Evolutionary conservation across 192 early-diverging fungal genomes (phyloP).

Genomic region (Coemansia sp.): DNA sequence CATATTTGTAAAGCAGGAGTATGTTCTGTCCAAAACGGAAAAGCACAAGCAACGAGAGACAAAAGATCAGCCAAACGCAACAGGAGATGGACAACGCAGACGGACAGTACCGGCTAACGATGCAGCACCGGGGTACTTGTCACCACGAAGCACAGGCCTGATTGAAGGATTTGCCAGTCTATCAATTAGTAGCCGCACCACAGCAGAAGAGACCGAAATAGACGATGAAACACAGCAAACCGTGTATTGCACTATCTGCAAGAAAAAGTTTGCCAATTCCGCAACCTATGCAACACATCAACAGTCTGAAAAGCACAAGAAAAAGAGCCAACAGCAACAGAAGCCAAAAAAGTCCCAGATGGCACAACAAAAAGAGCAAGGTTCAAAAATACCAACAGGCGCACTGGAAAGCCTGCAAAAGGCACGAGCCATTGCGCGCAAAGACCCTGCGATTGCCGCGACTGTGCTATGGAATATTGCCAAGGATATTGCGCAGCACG

Average conservation of each 20-base stretch:
- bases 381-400: background rate
- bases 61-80: background rate
- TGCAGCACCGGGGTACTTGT: slow-evolving; percentile 19
- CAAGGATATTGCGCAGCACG: slow-evolving; percentile 27
- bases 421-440: slow-evolving; percentile 23
- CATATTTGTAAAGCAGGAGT: slow-evolving; percentile 7
- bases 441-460: slow-evolving; percentile 43
- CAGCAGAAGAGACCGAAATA: background rate
- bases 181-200: background rate
- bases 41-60: background rate
- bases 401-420: slow-evolving; percentile 22
- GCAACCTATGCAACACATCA: slow-evolving; percentile 23
- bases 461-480: slow-evolving; percentile 50
- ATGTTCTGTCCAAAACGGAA: background rate
- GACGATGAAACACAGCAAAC: background rate
- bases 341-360: slow-evolving; percentile 3
- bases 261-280: slow-evolving; percentile 27
- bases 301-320: slow-evolving; percentile 39
- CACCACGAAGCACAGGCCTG: slow-evolving; percentile 33
- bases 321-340: slow-evolving; percentile 1
- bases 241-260: slow-evolving; percentile 27
- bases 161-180: slow-evolving; percentile 2
- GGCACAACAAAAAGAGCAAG: background rate
- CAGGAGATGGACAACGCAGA: background rate
- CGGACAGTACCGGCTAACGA: background rate